Evolutionary conservation across 2,329 filamentous ascomycete genomes (phyloP).

Genomic region (Exophiala sideris): DNA sequence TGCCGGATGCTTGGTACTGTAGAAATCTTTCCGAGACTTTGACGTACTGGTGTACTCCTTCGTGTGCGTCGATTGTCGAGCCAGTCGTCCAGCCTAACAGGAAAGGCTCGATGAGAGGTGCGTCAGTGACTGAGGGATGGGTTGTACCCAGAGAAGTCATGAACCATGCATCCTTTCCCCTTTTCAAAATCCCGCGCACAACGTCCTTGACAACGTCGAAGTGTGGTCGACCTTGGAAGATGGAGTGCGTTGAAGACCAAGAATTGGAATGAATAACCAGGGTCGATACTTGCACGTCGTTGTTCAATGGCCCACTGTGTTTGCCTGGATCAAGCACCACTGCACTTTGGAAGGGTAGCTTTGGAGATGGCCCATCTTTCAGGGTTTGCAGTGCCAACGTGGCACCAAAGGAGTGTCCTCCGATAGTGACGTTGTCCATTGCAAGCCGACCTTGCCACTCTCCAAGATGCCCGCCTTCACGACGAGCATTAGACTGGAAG

Average conservation of each 20-base stretch:
- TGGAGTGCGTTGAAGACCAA: slow-evolving; percentile 56
- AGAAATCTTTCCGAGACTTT: slow-evolving; percentile 58
- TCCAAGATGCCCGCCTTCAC: slow-evolving; percentile 47
- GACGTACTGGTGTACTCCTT: slow-evolving; percentile 60
- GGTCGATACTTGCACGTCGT: slow-evolving; percentile 56
- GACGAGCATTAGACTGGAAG: slow-evolving; percentile 42
- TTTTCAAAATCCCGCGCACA: slow-evolving; percentile 45
- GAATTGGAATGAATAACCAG: slow-evolving; percentile 63
- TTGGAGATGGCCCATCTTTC: slow-evolving; percentile 44
- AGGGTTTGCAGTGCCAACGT: slow-evolving; percentile 48
- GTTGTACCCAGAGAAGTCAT: slow-evolving; percentile 54
- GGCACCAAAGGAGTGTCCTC: slow-evolving; percentile 65
- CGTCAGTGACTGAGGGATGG: slow-evolving; percentile 65
- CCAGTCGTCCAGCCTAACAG: slow-evolving; percentile 61
- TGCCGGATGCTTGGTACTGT: slow-evolving; percentile 43
- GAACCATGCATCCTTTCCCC: slow-evolving; percentile 49
- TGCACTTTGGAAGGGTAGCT: slow-evolving; percentile 52
- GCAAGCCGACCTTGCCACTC: slow-evolving; percentile 56
- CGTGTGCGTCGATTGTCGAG: slow-evolving; percentile 54
- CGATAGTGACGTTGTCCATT: slow-evolving; percentile 54
- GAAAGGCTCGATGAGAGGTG: slow-evolving; percentile 61
- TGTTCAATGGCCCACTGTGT: slow-evolving; percentile 59
- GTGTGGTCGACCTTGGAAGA: slow-evolving; percentile 63
- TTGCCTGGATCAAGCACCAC: slow-evolving; percentile 67
- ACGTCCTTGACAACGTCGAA: slow-evolving; percentile 61